Conservation (phyloP, 1,284 basidiomycete species). For the Rhodotorula sp. region DNA sequence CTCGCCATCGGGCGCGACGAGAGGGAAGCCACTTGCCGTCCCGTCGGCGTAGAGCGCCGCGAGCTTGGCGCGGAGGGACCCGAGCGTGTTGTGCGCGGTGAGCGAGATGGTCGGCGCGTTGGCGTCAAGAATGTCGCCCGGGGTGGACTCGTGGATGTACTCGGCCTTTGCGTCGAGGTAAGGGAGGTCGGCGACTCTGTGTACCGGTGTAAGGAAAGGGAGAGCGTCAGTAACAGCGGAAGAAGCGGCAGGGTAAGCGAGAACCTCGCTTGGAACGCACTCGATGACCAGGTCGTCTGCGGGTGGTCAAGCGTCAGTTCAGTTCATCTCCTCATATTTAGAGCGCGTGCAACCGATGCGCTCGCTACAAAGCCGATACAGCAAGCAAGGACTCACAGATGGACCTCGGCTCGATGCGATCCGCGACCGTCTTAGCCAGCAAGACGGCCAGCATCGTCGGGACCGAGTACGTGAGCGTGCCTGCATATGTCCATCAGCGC, state of each 20-base stretch:
- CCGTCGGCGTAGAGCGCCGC: constrained; percentile 62
- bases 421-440: constrained; percentile 77
- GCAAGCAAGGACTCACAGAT: constrained; percentile 47
- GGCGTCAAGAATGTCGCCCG: constrained; percentile 56
- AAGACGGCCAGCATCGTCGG: constrained; percentile 87
- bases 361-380: too few species aligned
- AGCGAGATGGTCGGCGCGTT: constrained; percentile 66
- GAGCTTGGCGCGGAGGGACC: constrained; percentile 68
- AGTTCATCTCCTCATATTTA: too few species aligned
- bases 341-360: too few species aligned
- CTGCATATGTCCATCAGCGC: constrained; percentile 46
- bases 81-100: constrained; percentile 70
- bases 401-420: constrained; percentile 44
- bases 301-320: constrained; percentile 56
- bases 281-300: constrained; percentile 93
- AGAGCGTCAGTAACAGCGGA: background rate
- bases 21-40: constrained; percentile 86
- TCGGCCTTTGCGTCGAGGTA: constrained; percentile 67
- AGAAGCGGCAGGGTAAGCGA: background rate
- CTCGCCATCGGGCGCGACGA: constrained; percentile 57
- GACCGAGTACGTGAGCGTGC: constrained; percentile 85
- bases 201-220: background rate
- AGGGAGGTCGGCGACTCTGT: constrained; percentile 71
- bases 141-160: constrained; percentile 35
- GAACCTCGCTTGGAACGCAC: constrained; percentile 52